phyloP scores from a whole-genome alignment of 1,139 yeast genomes.

The Suhomyces taliae region DNA sequence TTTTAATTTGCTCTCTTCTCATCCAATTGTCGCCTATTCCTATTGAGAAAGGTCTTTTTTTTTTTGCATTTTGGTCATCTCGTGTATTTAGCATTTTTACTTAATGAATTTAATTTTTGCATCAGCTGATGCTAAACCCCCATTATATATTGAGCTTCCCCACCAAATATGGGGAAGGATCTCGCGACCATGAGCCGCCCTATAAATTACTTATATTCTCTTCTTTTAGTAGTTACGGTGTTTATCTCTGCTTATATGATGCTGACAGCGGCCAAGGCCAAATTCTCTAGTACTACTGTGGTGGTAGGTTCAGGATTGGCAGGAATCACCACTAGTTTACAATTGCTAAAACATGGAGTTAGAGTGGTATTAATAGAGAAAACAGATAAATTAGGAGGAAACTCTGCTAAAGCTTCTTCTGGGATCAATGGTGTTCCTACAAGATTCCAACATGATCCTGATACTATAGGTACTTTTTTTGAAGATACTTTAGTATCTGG shows the following conservation, averaged over 20 bases:
- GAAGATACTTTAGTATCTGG: constrained; percentile 36
- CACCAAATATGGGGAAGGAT: background rate
- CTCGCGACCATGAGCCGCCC: background rate
- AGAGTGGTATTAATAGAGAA: constrained; percentile 34
- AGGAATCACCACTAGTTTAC: constrained; percentile 34
- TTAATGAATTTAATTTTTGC: too few relatives aligned
- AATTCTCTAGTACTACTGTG: constrained; percentile 12
- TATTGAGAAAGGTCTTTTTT: too few relatives aligned
- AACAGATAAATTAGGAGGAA: constrained; percentile 34
- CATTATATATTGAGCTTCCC: background rate
- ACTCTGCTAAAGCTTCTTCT: constrained; percentile 40
- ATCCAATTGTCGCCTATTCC: too few relatives aligned
- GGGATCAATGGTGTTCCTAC: constrained; percentile 44
- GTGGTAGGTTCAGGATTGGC: constrained; percentile 41
- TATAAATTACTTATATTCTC: too few relatives aligned
- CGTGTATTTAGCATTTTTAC: too few relatives aligned
- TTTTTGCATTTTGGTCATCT: too few relatives aligned
- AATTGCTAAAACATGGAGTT: constrained; percentile 25
- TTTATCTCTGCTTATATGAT: background rate
- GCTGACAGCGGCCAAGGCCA: constrained; percentile 3
- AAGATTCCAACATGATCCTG: constrained; percentile 24
- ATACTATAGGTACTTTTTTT: constrained; percentile 25
- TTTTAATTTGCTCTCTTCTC: too few relatives aligned
- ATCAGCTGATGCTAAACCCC: background rate
- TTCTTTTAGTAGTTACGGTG: background rate